These are phyloP conservation scores for Yamadazyma takamatsuzukensis DNA, from an alignment of 805 yeast genomes.

Conservation along the genomic window DNA sequence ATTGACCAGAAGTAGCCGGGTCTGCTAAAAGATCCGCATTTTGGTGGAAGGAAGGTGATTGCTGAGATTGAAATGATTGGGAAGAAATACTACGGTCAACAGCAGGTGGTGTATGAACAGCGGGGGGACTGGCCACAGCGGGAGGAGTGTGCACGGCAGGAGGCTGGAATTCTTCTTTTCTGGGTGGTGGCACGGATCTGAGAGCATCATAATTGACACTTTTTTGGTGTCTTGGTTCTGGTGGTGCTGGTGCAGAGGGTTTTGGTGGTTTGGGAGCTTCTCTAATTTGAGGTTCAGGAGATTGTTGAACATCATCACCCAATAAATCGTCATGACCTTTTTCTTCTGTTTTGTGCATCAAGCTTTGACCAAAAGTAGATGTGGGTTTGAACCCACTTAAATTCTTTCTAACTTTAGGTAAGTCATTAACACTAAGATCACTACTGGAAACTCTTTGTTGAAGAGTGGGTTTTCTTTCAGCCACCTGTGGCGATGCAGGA, in stretches of 20 bases:
- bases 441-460: conserved; percentile 29
- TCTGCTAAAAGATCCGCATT: conserved; percentile 52
- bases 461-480: conserved; percentile 11
- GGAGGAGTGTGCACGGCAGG: conserved; percentile 11
- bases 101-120: conserved; percentile 16
- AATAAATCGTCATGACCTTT: conserved; percentile 24
- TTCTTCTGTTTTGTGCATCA: conserved; percentile 28
- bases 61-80: conserved; percentile 10
- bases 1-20: conserved; percentile 57
- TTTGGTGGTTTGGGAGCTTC: conserved; percentile 7
- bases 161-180: conserved; percentile 17
- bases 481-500: conserved; percentile 11
- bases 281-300: conserved; percentile 11
- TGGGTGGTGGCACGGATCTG: conserved; percentile 45
- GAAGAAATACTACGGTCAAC: conserved; percentile 10
- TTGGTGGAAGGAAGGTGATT: conserved; percentile 1
- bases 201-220: conserved; percentile 49
- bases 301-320: conserved; percentile 34
- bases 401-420: conserved; percentile 31
- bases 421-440: conserved; percentile 24
- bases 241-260: conserved; percentile 1
- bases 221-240: conserved; percentile 25
- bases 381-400: conserved; percentile 67
- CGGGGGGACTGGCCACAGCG: background rate
- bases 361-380: conserved; percentile 79